These are phyloP conservation scores for Cocos nucifera DNA, from an alignment of 176 grass and related monocot species.

Conservation along the genomic window DNA sequence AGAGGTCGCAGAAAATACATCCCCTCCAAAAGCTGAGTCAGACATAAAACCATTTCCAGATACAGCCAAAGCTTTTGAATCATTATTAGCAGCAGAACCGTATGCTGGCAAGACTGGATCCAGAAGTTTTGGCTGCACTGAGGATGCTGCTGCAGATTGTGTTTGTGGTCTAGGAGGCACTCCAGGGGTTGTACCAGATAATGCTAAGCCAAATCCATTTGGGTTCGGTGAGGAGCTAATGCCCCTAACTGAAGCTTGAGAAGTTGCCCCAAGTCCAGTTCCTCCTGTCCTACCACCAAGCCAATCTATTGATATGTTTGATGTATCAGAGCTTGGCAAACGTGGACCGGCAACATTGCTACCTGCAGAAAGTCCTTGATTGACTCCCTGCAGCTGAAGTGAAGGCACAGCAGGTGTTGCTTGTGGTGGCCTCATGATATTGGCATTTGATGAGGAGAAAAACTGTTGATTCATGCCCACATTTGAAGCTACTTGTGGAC, in stretches of 20 bases:
- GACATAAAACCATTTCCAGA: slow-evolving; percentile 67
- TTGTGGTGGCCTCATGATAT: slow-evolving; percentile 57
- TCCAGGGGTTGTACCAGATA: slow-evolving; percentile 33
- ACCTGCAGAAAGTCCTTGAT: slow-evolving; percentile 38
- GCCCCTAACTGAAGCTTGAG: slow-evolving; percentile 34
- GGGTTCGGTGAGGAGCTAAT: slow-evolving; percentile 27
- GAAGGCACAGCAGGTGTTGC: neutral
- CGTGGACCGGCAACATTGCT: slow-evolving; percentile 35
- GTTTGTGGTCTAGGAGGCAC: slow-evolving; percentile 37
- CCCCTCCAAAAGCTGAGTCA: slow-evolving; percentile 40
- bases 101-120: slow-evolving; percentile 31
- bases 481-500: slow-evolving; percentile 37
- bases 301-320: slow-evolving; percentile 47
- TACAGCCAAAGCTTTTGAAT: slow-evolving; percentile 49
- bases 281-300: slow-evolving; percentile 33
- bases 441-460: slow-evolving; percentile 32
- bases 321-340: slow-evolving; percentile 8
- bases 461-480: slow-evolving; percentile 58
- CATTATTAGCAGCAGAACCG: slow-evolving; percentile 5
- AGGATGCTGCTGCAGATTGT: slow-evolving; percentile 46
- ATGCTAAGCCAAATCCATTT: slow-evolving; percentile 46
- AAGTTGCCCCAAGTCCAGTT: slow-evolving; percentile 26
- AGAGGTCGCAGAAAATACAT: slow-evolving; percentile 61
- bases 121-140: slow-evolving; percentile 36
- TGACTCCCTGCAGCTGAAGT: slow-evolving; percentile 36